These are phyloP conservation scores for Fusarium incarnatum DNA, from an alignment of 2,329 filamentous ascomycete species.

Conservation along the genomic window DNA sequence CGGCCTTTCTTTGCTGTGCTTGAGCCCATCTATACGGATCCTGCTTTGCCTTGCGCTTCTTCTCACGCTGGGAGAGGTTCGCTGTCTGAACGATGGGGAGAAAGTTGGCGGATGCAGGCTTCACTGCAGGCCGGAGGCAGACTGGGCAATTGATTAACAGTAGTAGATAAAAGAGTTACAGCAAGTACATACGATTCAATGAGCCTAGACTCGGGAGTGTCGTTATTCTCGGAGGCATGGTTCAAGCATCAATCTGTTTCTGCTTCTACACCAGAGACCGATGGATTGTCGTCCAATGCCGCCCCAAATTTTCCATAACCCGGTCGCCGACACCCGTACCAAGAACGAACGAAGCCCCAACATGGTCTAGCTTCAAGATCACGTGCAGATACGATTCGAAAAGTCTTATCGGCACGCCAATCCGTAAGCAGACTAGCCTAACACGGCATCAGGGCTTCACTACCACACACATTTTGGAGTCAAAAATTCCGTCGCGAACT, in stretches of 20 bases:
- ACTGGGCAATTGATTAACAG: slow-evolving; percentile 58
- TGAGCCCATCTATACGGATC: slow-evolving; percentile 88
- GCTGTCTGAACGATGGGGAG: slow-evolving; percentile 74
- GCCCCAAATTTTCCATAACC: slow-evolving; percentile 53
- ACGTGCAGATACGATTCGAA: slow-evolving; percentile 48
- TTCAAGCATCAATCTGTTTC: slow-evolving; percentile 49
- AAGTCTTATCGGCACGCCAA: slow-evolving; percentile 31
- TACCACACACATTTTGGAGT: slow-evolving; percentile 55
- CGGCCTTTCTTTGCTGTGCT: slow-evolving; percentile 83
- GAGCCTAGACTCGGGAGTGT: slow-evolving; percentile 69
- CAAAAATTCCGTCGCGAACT: slow-evolving; percentile 58
- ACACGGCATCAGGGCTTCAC: slow-evolving; percentile 50
- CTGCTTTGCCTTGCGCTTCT: slow-evolving; percentile 73
- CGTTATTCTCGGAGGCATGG: slow-evolving; percentile 76
- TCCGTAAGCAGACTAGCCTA: slow-evolving; percentile 41
- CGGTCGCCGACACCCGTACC: slow-evolving; percentile 23
- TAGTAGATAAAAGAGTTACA: background rate
- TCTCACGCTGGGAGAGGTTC: slow-evolving; percentile 70
- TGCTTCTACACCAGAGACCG: slow-evolving; percentile 41
- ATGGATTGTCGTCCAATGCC: slow-evolving; percentile 36
- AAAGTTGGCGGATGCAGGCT: slow-evolving; percentile 60
- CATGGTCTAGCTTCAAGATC: slow-evolving; percentile 38
- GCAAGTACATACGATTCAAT: slow-evolving; percentile 65
- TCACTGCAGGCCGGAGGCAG: slow-evolving; percentile 67
- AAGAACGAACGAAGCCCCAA: background rate